Conservation (phyloP, 768 basidiomycete species). For the Serendipita sp. region DNA sequence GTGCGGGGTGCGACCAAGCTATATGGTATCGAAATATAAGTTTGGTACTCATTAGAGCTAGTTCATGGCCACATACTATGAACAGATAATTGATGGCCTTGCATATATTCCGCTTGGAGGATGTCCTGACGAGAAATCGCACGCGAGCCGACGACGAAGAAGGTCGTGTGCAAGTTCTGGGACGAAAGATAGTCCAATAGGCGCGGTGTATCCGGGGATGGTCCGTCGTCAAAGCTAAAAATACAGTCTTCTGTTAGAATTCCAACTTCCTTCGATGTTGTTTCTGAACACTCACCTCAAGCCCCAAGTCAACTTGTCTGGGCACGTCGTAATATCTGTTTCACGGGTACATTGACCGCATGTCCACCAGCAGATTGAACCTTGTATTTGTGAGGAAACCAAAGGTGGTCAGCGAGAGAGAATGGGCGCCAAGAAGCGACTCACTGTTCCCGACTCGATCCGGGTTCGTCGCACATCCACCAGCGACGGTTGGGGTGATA, state of each 20-base stretch:
- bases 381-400: conserved; percentile 15
- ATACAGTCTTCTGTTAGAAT: not conserved
- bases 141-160: conserved; percentile 78
- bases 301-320: conserved; percentile 42
- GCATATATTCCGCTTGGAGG: conserved; percentile 60
- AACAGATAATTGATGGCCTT: conserved; percentile 59
- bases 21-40: conserved; percentile 11
- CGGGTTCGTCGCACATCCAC: conserved; percentile 39
- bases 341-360: conserved; percentile 51
- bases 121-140: conserved; percentile 50
- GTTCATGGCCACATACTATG: conserved; percentile 29
- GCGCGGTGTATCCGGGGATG: conserved; percentile 56
- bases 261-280: not conserved
- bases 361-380: conserved; percentile 60
- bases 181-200: conserved; percentile 54
- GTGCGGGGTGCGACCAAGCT: conserved; percentile 41
- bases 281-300: conserved; percentile 20
- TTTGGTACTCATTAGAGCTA: not conserved
- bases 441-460: conserved; percentile 24
- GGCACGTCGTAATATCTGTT: conserved; percentile 64
- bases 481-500: conserved; percentile 19
- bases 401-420: not conserved
- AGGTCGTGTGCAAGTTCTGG: conserved; percentile 55
- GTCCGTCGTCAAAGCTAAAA: conserved; percentile 61
- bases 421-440: not conserved